A percentile compares a stretch with the other conserved stretches of the same genome.
These are phyloP conservation scores for Schizonepeta tenuifolia DNA, from an alignment of 257 asterid genomes.

Conservation along the genomic window DNA sequence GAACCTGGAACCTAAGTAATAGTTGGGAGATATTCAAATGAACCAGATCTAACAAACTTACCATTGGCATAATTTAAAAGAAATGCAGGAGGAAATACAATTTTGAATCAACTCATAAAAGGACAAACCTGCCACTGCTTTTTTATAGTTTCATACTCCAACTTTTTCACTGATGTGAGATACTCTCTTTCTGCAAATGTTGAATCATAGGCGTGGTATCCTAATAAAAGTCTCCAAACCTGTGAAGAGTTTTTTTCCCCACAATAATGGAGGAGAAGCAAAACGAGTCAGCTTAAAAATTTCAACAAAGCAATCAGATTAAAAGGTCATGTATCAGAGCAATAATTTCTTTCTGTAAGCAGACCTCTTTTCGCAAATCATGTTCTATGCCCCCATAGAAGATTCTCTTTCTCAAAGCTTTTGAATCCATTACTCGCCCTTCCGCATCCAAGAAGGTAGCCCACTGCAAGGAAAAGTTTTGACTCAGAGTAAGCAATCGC, in stretches of 20 bases:
- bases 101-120: slow-evolving; percentile 23
- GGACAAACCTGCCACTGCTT: slow-evolving; percentile 93
- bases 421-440: slow-evolving; percentile 75
- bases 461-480: slow-evolving; percentile 67
- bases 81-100: neutral
- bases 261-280: slow-evolving; percentile 8
- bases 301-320: slow-evolving; percentile 9
- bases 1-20: neutral
- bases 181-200: slow-evolving; percentile 93
- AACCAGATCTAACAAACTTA: slow-evolving; percentile 16
- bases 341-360: slow-evolving; percentile 28
- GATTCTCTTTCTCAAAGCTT: slow-evolving; percentile 74
- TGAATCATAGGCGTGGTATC: slow-evolving; percentile 77
- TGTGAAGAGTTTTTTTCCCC: slow-evolving; percentile 35
- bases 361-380: slow-evolving; percentile 77
- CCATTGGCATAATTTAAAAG: slow-evolving; percentile 2
- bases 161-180: slow-evolving; percentile 65
- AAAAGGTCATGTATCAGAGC: slow-evolving; percentile 24
- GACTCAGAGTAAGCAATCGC: slow-evolving; percentile 28
- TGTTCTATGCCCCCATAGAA: slow-evolving; percentile 93
- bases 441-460: slow-evolving; percentile 81
- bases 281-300: slow-evolving; percentile 21
- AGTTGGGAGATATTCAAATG: neutral
- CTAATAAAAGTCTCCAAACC: slow-evolving; percentile 92
- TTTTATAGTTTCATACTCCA: slow-evolving; percentile 83